Evolutionary conservation across 352 stramenopile species (phyloP), one percentile per base, ranked within the genome.

Genomic region (Pythium monospermum): DNA sequence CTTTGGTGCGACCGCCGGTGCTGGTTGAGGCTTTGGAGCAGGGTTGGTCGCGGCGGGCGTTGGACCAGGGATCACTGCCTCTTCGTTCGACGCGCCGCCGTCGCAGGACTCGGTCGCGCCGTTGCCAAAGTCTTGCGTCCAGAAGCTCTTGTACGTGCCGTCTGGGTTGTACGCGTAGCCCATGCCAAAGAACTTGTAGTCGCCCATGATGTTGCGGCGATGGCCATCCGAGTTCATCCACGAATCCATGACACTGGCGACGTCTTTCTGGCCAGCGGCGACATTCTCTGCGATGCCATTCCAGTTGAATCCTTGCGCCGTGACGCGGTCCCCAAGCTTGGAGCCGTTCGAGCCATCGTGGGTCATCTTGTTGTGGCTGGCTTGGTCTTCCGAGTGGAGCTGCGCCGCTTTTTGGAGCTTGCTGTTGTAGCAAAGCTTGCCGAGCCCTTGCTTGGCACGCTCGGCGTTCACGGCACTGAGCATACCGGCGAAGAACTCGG

Each of bases 161-260:
- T 61, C 19, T 0, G 49, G 49, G 49, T 70, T 83, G 46, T 76
- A 77, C 8, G 71, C 71, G 39, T 85, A 72, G 23, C 71, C 68
- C 52, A 66, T 71, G 38, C 49, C 46, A 53, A 67, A 69, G 42
- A 62, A 58, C 38, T 56, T 72, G 53, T 61, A 66, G 48, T 60
- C 21, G 40, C 45, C 40, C 22, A 85, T 43, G 35, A 85, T 68
- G 49, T 83, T 85, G 8, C 50, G 42, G 56, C 63, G 42, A 37
- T 85, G 74, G 8, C 40, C 53, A 1, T 53, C 55, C 16, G 74
- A 85, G 35, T 55, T 64, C 71, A 85, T 85, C 74, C 71, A 85
- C 26, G 64, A 56, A 19, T 62, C 48, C 57, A 85, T 64, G 4
- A 83, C 74, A 12, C 15, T 47, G 15, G 35, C 44, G 32, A 83